phyloP scores from a whole-genome alignment of 2,329 filamentous ascomycete genomes.

The Fusarium robinianum region DNA sequence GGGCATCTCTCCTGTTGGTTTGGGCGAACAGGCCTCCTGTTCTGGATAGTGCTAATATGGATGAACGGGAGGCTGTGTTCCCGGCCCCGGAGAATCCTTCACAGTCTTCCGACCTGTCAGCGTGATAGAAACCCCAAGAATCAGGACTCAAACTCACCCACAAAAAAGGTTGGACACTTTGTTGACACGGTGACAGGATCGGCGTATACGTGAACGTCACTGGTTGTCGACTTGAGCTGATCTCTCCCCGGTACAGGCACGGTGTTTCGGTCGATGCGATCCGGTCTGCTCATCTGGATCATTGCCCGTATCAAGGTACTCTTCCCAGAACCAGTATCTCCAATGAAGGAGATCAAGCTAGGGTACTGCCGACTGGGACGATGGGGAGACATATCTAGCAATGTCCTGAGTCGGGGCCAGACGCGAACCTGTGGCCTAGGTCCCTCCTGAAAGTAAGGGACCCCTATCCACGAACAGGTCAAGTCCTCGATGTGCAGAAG shows the following conservation, averaged over 20 bases:
- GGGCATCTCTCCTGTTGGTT: neutral
- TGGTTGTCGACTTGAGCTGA: conserved; percentile 12
- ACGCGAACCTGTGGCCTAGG: conserved; percentile 2
- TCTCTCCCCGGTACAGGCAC: conserved; percentile 12
- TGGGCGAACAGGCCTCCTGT: neutral
- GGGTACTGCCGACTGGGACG: conserved; percentile 5
- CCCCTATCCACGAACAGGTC: conserved; percentile 5
- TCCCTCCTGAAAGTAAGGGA: neutral
- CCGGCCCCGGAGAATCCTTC: conserved; percentile 17
- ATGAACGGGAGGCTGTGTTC: neutral
- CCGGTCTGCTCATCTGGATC: conserved; percentile 7
- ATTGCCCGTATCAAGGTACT: conserved; percentile 20
- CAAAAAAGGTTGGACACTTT: conserved; percentile 9
- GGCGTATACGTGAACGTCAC: conserved; percentile 19
- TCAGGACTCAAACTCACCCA: neutral
- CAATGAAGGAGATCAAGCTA: conserved; percentile 20
- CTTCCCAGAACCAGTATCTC: conserved; percentile 19
- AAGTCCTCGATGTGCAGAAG: neutral
- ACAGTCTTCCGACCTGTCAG: neutral
- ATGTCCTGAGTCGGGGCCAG: conserved; percentile 4
- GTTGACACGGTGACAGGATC: conserved; percentile 12
- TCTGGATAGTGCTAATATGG: neutral
- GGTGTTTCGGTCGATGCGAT: neutral
- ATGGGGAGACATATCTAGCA: neutral
- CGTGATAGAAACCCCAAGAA: no score